Base-by-base conservation (phyloP, 2,329 filamentous ascomycete species). In the Arthrobotrys musiformis region DNA sequence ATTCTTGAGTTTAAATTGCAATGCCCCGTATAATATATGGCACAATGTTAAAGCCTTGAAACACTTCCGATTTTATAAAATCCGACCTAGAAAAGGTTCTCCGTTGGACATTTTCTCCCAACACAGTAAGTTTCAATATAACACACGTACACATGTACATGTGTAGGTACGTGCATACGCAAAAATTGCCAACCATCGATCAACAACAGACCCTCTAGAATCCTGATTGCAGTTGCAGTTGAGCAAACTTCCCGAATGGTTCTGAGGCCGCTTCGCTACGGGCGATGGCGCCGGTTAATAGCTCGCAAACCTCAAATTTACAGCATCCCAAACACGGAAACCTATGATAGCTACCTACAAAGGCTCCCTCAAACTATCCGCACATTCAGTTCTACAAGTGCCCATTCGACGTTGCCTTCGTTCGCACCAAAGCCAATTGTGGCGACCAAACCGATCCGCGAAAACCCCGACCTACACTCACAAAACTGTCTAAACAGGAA, bases 361-460 rank as follows among this genome's bases (percentile, higher is more conserved):
- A 7, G 9, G 17, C 17, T 37, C 17, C 54, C 33, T 19, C 33
- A 37, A 40, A n/a, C 8, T 17, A 22, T 26, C 13, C 44, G 33
- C n/a, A 40, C 44, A n/a, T 52, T 40, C 33, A 44, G 35, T 19
- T 40, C 24, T 13, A 11, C 19, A 7, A 26, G 17, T n/a, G n/a
- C n/a, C 19, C 24, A 24, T 4, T 17, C 58, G 52, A 35, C 48
- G n/a, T 9, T 24, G 4, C 37, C 61, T 48, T 73, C 69, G 11
- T 74, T 74, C 63, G 93, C 92, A 13, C 93, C 93, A 9, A 94
- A 93, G 82, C 89, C 92, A 26, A 88, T 88, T 54, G 88, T 96
- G 79, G 92, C 97, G 85, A 88, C 97, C 82, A 94, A 93, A 83
- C 91, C 95, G 85, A 97, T 99, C 83, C 93, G 94, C 72, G 88